Evolutionary conservation across 441 rosid species (phyloP), one percentile per base, ranked within the genome.

Genomic region (Corymbia calophylla): DNA sequence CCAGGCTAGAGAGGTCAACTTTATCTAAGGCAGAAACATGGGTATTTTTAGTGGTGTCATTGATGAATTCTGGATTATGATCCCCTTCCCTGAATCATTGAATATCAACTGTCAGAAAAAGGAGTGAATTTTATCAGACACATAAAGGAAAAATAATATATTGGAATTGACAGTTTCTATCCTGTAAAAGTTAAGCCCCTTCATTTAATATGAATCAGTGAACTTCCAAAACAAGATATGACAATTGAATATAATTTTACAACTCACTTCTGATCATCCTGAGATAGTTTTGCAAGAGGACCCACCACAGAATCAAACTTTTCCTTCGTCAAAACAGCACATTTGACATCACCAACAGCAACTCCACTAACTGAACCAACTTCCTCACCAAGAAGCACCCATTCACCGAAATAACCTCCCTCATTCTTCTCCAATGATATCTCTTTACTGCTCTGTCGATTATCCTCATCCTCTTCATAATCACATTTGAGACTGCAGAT

Each of bases 401-500:
- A 98, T 93, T 98, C 99, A 90, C 99, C 98, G 92, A 98, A 98
- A 94, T 97, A 97, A 91, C 96, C 94, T 88, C 98, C 99, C 91
- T 97, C 98, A 88, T 90, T 90, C 95, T 98, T 98, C 92, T 97
- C 98, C 92, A 96, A 85, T 32, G 93, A 95, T 82, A 95, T 86
- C 89, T 93, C 94, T 88, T 91, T 89, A 84, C 91, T 89, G 66
- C 88, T 92, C 77, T 89, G 92, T 19, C 49, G 87, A 93, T 90
- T 89, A 60, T 91, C 91, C 55, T 92, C 93, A 62, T 93, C 96
- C 58, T 92, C 90, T n/a, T 87, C 85, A 90, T 88, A 92, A 60
- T 92, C 97, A 48, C 93, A 92, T 88, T 91, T 93, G 91, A 98
- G 95, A 94, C 99, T 97, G 93, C 93, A 93, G 88, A 94, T 94